phyloP scores from a whole-genome alignment of 2,329 filamentous ascomycete species.

The Nothomitra cinnamomea region DNA sequence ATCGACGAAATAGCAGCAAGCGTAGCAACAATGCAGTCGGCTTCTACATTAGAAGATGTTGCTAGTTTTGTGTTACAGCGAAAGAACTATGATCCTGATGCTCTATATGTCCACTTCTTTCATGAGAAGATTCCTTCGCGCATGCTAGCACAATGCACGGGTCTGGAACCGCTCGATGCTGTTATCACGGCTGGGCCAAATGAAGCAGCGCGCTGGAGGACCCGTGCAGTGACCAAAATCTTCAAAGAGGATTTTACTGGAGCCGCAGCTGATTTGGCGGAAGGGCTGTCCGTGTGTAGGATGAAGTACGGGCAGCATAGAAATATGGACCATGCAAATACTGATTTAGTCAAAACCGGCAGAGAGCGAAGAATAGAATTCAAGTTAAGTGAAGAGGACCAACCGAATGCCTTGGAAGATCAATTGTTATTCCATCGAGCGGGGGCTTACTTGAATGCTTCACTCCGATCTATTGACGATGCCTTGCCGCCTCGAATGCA shows the following conservation, averaged over 20 bases:
- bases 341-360: constrained; percentile 15
- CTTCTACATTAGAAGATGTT: constrained; percentile 61
- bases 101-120: constrained; percentile 83
- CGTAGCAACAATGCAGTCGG: constrained; percentile 68
- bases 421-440: constrained; percentile 66
- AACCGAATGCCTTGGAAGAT: constrained; percentile 56
- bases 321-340: constrained; percentile 17
- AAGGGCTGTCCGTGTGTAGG: constrained; percentile 40
- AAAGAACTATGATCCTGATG: constrained; percentile 49
- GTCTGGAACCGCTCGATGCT: constrained; percentile 46
- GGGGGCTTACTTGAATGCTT: constrained; percentile 52
- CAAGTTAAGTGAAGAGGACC: constrained; percentile 42
- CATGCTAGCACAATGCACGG: constrained; percentile 55
- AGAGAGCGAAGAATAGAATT: constrained; percentile 32
- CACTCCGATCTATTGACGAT: constrained; percentile 44
- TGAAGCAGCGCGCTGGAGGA: constrained; percentile 51
- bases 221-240: constrained; percentile 54
- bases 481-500: constrained; percentile 26
- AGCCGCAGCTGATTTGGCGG: constrained; percentile 52
- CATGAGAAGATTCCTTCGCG: constrained; percentile 74
- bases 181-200: constrained; percentile 47
- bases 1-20: constrained; percentile 72
- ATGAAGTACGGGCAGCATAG: constrained; percentile 36
- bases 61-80: constrained; percentile 56
- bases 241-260: constrained; percentile 60